These are phyloP conservation scores for Yamadazyma siamensis DNA, from an alignment of 1,139 yeast species.

Conservation along the genomic window DNA sequence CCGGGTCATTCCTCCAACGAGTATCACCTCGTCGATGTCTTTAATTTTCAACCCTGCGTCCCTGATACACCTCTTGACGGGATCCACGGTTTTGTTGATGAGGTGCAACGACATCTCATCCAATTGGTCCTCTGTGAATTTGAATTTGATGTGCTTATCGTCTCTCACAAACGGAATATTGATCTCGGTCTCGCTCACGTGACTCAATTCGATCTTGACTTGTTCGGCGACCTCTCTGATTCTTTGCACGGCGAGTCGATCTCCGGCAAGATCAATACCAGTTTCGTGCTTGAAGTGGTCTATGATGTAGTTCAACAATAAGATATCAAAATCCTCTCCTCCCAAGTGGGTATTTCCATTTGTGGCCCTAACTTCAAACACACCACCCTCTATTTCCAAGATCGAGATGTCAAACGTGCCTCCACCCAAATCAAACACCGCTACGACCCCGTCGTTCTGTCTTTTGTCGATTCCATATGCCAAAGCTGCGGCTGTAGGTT, in stretches of 20 bases:
- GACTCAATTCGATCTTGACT: conserved; percentile 69
- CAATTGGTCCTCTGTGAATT: conserved; percentile 58
- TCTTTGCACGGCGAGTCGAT: conserved; percentile 58
- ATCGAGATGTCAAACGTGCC: conserved; percentile 83
- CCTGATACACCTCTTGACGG: conserved; percentile 62
- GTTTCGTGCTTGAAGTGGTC: conserved; percentile 39
- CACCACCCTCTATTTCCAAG: conserved; percentile 76
- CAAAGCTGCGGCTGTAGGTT: conserved; percentile 80
- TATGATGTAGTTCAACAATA: conserved; percentile 53
- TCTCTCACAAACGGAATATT: conserved; percentile 61
- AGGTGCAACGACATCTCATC: conserved; percentile 61
- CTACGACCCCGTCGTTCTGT: conserved; percentile 54
- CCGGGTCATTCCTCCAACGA: conserved; percentile 85
- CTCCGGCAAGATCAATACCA: conserved; percentile 44
- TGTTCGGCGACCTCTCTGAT: conserved; percentile 70
- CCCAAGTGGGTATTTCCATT: conserved; percentile 83
- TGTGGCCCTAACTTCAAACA: conserved; percentile 79
- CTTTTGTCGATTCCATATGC: conserved; percentile 67
- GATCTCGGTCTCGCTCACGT: conserved; percentile 51
- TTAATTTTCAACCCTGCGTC: conserved; percentile 64
- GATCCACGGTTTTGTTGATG: conserved; percentile 59
- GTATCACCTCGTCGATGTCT: conserved; percentile 67
- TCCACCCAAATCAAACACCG: conserved; percentile 81
- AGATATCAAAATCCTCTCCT: conserved; percentile 76
- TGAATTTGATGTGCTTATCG: conserved; percentile 49